Percentiles rank a stretch among this genome's conserved stretches.
phyloP scores from a whole-genome alignment of 1,284 basidiomycete species.

The Exobasidium cylindrosporum region DNA sequence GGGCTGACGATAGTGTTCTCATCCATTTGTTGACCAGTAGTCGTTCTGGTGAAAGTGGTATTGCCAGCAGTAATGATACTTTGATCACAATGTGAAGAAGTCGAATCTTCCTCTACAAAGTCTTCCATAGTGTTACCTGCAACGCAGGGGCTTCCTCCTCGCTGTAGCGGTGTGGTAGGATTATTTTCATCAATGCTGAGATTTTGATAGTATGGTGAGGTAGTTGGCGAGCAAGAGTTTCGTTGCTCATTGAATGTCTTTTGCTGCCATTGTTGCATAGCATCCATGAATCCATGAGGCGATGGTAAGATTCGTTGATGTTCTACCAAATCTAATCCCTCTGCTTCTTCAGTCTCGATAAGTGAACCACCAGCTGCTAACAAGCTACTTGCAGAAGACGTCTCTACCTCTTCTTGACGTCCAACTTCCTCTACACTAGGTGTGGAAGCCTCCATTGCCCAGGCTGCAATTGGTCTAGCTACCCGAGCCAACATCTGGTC shows the following conservation, averaged over 20 bases:
- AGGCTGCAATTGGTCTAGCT: conserved; percentile 49
- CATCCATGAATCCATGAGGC: background rate
- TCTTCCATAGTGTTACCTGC: background rate
- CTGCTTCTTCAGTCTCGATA: background rate
- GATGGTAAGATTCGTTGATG: background rate
- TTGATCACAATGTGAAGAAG: background rate
- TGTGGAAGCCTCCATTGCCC: conserved; percentile 2
- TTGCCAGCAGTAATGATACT: background rate
- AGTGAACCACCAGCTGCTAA: background rate
- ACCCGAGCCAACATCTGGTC: conserved; percentile 76
- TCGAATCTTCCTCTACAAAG: background rate
- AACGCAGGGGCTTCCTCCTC: background rate
- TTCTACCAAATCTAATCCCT: background rate
- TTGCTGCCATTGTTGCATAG: background rate
- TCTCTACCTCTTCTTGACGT: background rate
- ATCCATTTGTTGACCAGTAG: background rate
- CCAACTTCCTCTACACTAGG: background rate
- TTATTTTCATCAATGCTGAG: background rate
- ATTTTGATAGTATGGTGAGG: background rate
- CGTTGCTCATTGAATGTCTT: background rate
- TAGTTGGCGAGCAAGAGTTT: background rate
- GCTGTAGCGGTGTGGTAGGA: background rate
- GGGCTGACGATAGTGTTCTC: background rate
- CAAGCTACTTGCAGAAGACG: background rate
- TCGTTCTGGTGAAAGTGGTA: background rate